phyloP scores from a whole-genome alignment of 1,284 basidiomycete genomes.

The Puccinia triticina region DNA sequence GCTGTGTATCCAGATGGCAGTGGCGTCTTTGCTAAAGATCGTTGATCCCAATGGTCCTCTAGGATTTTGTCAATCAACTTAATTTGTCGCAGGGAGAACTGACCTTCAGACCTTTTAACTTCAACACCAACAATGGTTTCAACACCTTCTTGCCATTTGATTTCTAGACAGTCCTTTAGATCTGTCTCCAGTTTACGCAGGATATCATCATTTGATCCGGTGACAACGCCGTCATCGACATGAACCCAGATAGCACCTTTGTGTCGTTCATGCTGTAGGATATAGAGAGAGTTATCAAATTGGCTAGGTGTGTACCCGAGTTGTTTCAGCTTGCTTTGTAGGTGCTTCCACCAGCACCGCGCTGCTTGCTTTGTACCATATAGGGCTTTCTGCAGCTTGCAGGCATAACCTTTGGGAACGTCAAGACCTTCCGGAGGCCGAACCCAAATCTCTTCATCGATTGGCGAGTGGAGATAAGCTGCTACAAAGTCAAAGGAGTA shows the following conservation, averaged over 20 bases:
- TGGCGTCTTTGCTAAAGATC: neutral
- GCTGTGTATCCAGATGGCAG: neutral
- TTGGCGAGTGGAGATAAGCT: conserved; percentile 9
- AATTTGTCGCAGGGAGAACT: neutral
- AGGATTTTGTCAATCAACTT: conserved; percentile 1
- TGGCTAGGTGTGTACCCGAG: conserved; percentile 22
- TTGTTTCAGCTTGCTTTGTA: neutral
- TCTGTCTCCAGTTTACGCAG: neutral
- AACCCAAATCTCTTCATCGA: conserved; percentile 10
- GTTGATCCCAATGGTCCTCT: neutral
- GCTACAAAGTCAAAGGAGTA: conserved; percentile 32
- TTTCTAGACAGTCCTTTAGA: neutral
- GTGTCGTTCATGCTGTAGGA: neutral
- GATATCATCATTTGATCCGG: neutral
- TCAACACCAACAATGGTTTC: conserved; percentile 3
- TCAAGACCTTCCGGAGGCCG: neutral
- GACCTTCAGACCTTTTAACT: no score
- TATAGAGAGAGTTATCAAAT: conserved; percentile 15
- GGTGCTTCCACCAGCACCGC: conserved; percentile 15
- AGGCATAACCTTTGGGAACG: neutral
- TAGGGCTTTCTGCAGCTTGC: conserved; percentile 16
- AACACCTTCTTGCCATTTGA: neutral
- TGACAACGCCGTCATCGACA: neutral
- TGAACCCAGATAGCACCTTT: conserved; percentile 15
- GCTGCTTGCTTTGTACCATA: conserved; percentile 24